Conservation (phyloP, 75 land plant species). For the Pinus taeda region DNA sequence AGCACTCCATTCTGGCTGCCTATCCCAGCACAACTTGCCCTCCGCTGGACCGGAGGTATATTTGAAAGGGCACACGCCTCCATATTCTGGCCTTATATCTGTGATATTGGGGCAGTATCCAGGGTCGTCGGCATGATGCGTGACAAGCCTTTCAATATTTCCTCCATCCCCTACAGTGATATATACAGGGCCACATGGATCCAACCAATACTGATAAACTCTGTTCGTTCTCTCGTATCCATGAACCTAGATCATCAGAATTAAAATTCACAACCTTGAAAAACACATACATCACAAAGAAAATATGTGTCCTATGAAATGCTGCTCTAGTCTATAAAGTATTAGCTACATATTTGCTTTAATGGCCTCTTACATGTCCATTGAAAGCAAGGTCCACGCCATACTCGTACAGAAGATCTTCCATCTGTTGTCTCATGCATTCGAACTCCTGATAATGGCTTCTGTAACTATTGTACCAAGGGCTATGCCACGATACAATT, state of each 20-base stretch:
- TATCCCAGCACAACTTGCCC: conserved; percentile 60
- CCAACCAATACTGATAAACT: conserved; percentile 77
- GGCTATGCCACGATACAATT: conserved; percentile 83
- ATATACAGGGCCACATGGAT: conserved; percentile 89
- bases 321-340: not conserved
- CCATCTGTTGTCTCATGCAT: conserved; percentile 93
- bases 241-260: conserved; percentile 59
- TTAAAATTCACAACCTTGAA: no score
- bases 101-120: conserved; percentile 69
- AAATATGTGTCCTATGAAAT: no score
- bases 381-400: conserved; percentile 82
- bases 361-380: conserved; percentile 79
- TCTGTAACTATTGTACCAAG: conserved; percentile 93
- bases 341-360: not conserved
- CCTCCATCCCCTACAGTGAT: conserved; percentile 97
- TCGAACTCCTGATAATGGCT: conserved; percentile 94
- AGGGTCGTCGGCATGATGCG: conserved; percentile 81
- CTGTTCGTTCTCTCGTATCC: conserved; percentile 90
- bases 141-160: conserved; percentile 76
- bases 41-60: conserved; percentile 72
- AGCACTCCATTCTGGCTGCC: conserved; percentile 49
- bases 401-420: conserved; percentile 67
- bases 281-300: no score
- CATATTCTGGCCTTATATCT: conserved; percentile 60
- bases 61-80: conserved; percentile 70